Evolutionary conservation across 2,329 filamentous ascomycete species (phyloP).

Genomic region (Colletotrichum musicola): DNA sequence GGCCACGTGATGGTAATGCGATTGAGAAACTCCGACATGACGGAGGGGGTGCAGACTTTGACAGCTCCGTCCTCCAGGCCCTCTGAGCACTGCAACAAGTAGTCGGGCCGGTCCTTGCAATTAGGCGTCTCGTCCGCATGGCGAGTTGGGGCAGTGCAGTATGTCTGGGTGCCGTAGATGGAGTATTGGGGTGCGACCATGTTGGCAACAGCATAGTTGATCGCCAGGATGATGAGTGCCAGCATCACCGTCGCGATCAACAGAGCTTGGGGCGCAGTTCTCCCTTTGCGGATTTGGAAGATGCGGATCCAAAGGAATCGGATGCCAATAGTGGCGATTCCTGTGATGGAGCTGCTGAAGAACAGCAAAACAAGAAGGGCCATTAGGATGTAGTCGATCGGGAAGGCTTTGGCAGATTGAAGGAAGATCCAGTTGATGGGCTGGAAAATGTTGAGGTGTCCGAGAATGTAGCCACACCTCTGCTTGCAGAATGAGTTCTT

Average conservation of each 20-base stretch:
- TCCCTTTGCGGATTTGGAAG: conserved; percentile 89
- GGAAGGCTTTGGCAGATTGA: conserved; percentile 84
- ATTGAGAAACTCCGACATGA: conserved; percentile 94
- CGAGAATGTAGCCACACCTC: conserved; percentile 92
- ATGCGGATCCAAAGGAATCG: conserved; percentile 96
- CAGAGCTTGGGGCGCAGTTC: conserved; percentile 91
- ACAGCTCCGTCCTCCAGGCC: conserved; percentile 77
- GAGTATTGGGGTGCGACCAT: conserved; percentile 96
- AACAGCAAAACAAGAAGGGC: conserved; percentile 86
- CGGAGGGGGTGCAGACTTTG: conserved; percentile 88
- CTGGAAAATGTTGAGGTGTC: conserved; percentile 90
- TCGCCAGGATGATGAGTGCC: conserved; percentile 87
- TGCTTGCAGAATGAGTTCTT: conserved; percentile 94
- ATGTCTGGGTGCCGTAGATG: conserved; percentile 93
- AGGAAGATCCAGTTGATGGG: conserved; percentile 93
- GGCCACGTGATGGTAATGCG: conserved; percentile 94
- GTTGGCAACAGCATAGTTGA: conserved; percentile 94
- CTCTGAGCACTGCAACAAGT: conserved; percentile 87
- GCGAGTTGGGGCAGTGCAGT: conserved; percentile 78
- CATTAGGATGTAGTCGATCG: conserved; percentile 92
- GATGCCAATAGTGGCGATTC: conserved; percentile 88
- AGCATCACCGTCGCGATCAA: conserved; percentile 92
- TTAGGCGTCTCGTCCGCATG: conserved; percentile 77
- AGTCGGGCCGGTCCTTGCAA: conserved; percentile 77
- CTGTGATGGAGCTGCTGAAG: conserved; percentile 88